Percentiles rank a stretch among this genome's conserved stretches.
These are phyloP conservation scores for Fusarium mexicanum DNA, from an alignment of 2,329 filamentous ascomycete genomes.

Conservation along the genomic window DNA sequence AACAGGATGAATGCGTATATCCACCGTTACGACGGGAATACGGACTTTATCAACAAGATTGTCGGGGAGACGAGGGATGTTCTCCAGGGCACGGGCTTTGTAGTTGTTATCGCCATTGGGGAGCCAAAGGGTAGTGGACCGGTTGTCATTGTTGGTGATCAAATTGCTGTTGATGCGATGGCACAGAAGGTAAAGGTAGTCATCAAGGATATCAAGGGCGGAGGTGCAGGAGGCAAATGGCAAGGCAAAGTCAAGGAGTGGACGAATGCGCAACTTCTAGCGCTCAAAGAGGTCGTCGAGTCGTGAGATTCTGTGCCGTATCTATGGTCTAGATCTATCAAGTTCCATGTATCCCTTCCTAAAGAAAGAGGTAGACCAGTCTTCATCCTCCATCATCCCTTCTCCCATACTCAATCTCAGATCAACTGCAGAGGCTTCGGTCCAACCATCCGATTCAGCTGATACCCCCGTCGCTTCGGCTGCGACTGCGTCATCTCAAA, in stretches of 20 bases:
- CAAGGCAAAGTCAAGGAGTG: conserved; percentile 46
- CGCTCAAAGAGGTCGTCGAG: conserved; percentile 35
- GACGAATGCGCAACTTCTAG: conserved; percentile 37
- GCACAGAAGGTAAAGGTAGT: conserved; percentile 27
- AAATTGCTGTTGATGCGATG: conserved; percentile 30
- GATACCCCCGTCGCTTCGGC: background rate
- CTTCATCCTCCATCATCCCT: background rate
- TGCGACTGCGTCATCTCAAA: conserved; percentile 11
- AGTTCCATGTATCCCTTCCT: too few species aligned
- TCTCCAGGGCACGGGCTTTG: conserved; percentile 14
- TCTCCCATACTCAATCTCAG: background rate
- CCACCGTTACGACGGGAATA: conserved; percentile 37
- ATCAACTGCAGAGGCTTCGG: background rate
- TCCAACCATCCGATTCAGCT: background rate
- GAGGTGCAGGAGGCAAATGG: conserved; percentile 45
- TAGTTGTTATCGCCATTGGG: conserved; percentile 41
- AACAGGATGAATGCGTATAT: conserved; percentile 37
- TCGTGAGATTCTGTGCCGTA: background rate
- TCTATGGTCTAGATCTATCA: background rate
- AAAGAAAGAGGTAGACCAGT: background rate
- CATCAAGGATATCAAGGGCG: conserved; percentile 42
- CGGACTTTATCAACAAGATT: conserved; percentile 47
- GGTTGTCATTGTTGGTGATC: conserved; percentile 40
- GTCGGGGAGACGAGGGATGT: conserved; percentile 37
- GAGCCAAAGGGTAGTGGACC: conserved; percentile 40